Evolutionary conservation across 352 stramenopile species (phyloP), one percentile per base, ranked within the genome.

Genomic region (Globisporangium canariense): DNA sequence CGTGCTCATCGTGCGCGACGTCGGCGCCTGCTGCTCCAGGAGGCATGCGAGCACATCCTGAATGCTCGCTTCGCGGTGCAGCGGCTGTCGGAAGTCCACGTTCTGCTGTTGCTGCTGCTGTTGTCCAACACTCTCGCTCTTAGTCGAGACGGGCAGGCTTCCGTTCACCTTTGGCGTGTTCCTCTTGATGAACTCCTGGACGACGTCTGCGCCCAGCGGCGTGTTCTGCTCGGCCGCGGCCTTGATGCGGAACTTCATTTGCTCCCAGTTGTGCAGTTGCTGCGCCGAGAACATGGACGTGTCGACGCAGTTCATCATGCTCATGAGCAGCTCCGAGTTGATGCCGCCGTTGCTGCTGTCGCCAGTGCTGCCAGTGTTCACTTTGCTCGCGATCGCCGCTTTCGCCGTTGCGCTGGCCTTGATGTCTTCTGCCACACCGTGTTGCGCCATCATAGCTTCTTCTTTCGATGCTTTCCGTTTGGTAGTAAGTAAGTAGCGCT

Each of bases 301-400:
- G 70, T 94, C 86, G 13, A 94, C 83, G 68, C 86, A 94, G 63
- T 90, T 78, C 86, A 94, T 94, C 86, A 94, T 94, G 59, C 82
- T 87, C 40, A 89, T 71, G 1, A 94, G 72, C 43, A 94, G 70
- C 53, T 87, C 75, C 8, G 86, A 72, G 68, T 93, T 94, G n/a
- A 84, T 77, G 60, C 76, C 72, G 2, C 77, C 28, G 14, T 61
- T 62, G 2, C 8, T 30, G 25, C 30, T 56, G 14, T 43, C 20
- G 10, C 28, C 50, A 25, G 25, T 9, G 0, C 13, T 16, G 49
- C 49, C 38, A 4, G 8, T 45, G 49, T 40, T 36, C 22, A 36
- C 3, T 4, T 13, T 32, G 25, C 7, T 57, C 10, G 16, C 28
- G n/a, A 56, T 66, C 32, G 60, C 30, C 16, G 38, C 51, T 28